A percentile compares a stretch with the other conserved stretches of the same genome.
phyloP scores from a whole-genome alignment of 2,329 filamentous ascomycete genomes.

The Bretziella fagacearum region DNA sequence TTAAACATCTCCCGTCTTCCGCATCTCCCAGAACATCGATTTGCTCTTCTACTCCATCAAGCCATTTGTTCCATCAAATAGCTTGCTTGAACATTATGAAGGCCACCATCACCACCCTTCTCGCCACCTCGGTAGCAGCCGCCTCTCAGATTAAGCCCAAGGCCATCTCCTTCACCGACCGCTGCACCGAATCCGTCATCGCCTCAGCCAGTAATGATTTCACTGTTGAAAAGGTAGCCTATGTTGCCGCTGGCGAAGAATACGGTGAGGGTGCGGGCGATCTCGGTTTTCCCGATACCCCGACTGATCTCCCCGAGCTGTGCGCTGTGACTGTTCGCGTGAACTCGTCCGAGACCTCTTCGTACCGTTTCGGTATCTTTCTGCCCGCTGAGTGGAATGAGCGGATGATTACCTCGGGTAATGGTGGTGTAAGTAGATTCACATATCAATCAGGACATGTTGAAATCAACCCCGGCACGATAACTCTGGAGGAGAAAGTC shows the following conservation, averaged over 20 bases:
- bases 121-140: background rate
- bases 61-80: too few species aligned
- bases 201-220: background rate
- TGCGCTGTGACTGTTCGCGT: conserved; percentile 22
- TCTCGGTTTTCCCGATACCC: conserved; percentile 18
- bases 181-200: background rate
- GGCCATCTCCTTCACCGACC: background rate
- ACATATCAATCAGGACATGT: background rate
- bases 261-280: conserved; percentile 18
- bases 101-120: background rate
- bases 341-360: conserved; percentile 16
- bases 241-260: conserved; percentile 16
- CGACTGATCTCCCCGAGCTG: conserved; percentile 21
- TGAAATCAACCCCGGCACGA: too few species aligned
- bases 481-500: too few species aligned
- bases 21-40: too few species aligned
- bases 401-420: conserved; percentile 21
- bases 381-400: conserved; percentile 21
- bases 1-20: too few species aligned
- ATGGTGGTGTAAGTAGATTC: conserved; percentile 18
- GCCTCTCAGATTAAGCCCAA: background rate
- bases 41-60: too few species aligned
- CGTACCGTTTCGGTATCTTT: conserved; percentile 22
- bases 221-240: conserved; percentile 5
- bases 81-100: too few species aligned